Evolutionary conservation across 2,329 filamentous ascomycete genomes (phyloP).

Genomic region (Ophiostoma perfectum): DNA sequence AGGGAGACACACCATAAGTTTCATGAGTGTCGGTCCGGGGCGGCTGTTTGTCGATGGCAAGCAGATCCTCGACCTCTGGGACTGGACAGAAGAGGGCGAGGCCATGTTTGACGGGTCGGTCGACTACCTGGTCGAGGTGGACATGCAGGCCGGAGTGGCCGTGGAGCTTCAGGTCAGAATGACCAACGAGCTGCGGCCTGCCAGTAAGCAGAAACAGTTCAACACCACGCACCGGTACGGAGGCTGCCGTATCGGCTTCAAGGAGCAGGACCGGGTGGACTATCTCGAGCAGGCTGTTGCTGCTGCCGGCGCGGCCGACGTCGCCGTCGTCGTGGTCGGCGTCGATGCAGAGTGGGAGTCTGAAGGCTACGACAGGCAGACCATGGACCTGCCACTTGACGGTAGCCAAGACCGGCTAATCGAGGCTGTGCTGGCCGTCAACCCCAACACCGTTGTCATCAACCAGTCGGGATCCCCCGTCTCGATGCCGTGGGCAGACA

Average conservation of each 20-base stretch:
- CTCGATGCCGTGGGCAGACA: constrained; percentile 63
- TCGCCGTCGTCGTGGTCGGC: constrained; percentile 63
- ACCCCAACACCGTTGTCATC: constrained; percentile 48
- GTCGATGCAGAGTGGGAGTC: constrained; percentile 72
- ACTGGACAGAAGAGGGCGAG: constrained; percentile 64
- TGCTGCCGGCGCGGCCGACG: constrained; percentile 51
- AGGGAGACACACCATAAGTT: constrained; percentile 61
- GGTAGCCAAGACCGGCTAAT: constrained; percentile 55
- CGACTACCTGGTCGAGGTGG: constrained; percentile 56
- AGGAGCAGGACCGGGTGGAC: constrained; percentile 57
- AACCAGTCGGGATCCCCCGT: constrained; percentile 65
- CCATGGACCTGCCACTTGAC: constrained; percentile 53
- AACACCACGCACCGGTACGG: constrained; percentile 61
- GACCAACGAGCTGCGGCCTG: constrained; percentile 60
- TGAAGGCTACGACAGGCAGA: constrained; percentile 63
- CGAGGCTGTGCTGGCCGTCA: neutral
- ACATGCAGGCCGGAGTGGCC: constrained; percentile 55
- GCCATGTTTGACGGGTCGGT: constrained; percentile 66
- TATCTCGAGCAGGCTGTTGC: constrained; percentile 49
- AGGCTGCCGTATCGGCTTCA: constrained; percentile 66
- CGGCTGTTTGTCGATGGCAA: constrained; percentile 55
- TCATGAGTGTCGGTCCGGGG: constrained; percentile 62
- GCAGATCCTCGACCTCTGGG: constrained; percentile 59
- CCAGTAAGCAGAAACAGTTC: constrained; percentile 53
- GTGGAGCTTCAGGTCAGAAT: constrained; percentile 38